Base-by-base conservation (phyloP, 805 yeast genomes). In the Myxozyma lipomycoides region DNA sequence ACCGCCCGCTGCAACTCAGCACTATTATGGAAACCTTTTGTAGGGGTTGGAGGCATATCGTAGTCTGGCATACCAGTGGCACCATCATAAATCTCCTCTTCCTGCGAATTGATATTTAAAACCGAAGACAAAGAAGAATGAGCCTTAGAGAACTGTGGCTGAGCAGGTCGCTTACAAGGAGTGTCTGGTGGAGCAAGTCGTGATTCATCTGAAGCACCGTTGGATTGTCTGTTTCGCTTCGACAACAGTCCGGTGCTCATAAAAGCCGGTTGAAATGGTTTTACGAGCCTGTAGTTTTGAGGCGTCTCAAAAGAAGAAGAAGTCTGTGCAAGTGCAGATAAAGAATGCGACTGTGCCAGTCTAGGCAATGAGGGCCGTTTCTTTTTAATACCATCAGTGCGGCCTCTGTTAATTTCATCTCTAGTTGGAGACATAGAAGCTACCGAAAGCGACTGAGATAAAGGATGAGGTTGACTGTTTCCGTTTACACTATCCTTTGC, bases 251-350 rank as follows among this genome's bases (percentile, higher is more conserved):
- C 96, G 0, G 86, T 71, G 1, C 90, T 78, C 64, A 79, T 75
- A 67, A 87, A 87, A 15, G 93, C 95, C 0, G 90, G 83, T 64
- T 86, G 95, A 36, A 87, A 73, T 2, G 96, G 96, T 63, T 84
- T 85, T 21, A 85, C 93, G 43, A 80, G 78, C 56, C 80, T 78
- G 67, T 83, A 86, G 15, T 77, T 72, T 36, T 75, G 79, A 1
- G 84, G 82, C 0, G 83, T 76, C 30, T 67, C 61, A 49, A 70
- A 71, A 17, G 54, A 55, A 0, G 49, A 43, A 15, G 44, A 25
- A 4, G 28, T 37, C 6, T 51, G 25, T 25, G 60, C 43, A 26
- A 48, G 47, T 10, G 52, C 41, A 19, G 51, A 43, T 45, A 43
- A 35, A 5, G 59, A 55, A 2, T 41, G 19, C n/a, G 59, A 46